Evolutionary conservation across 2,329 filamentous ascomycete species (phyloP).

Genomic region (Lachnellula cervina): DNA sequence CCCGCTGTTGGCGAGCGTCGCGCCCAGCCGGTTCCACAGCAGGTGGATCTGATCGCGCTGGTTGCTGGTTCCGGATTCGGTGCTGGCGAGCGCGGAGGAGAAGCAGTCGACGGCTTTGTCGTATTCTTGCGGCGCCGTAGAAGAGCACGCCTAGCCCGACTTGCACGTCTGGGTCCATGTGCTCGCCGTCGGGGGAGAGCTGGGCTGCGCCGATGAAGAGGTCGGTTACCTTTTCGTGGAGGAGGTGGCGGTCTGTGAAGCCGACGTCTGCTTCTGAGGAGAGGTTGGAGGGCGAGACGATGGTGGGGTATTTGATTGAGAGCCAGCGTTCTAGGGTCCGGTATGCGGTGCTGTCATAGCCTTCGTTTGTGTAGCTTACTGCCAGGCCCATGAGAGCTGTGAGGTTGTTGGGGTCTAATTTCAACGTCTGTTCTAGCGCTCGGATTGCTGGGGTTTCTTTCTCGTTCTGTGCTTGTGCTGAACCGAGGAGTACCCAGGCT

Average conservation of each 20-base stretch:
- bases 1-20: too few species aligned
- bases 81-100: conserved; percentile 79
- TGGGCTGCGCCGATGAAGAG: conserved; percentile 91
- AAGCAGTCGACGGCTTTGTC: conserved; percentile 99
- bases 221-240: conserved; percentile 86
- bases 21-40: too few species aligned
- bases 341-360: conserved; percentile 95
- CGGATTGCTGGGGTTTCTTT: conserved; percentile 96
- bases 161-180: conserved; percentile 98
- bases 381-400: conserved; percentile 91
- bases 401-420: conserved; percentile 80
- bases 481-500: conserved; percentile 89
- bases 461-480: conserved; percentile 95
- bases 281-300: conserved; percentile 65
- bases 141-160: conserved; percentile 95
- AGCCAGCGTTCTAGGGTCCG: conserved; percentile 95
- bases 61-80: conserved; percentile 79
- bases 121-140: conserved; percentile 96
- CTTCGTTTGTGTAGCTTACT: conserved; percentile 97
- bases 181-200: conserved; percentile 82
- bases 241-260: conserved; percentile 84
- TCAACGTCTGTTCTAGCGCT: conserved; percentile 84
- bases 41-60: conserved; percentile 79
- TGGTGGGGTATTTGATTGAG: conserved; percentile 84
- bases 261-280: conserved; percentile 78